These are phyloP conservation scores for Geranium brycei DNA, from an alignment of 345 rosid genomes.

Conservation along the genomic window DNA sequence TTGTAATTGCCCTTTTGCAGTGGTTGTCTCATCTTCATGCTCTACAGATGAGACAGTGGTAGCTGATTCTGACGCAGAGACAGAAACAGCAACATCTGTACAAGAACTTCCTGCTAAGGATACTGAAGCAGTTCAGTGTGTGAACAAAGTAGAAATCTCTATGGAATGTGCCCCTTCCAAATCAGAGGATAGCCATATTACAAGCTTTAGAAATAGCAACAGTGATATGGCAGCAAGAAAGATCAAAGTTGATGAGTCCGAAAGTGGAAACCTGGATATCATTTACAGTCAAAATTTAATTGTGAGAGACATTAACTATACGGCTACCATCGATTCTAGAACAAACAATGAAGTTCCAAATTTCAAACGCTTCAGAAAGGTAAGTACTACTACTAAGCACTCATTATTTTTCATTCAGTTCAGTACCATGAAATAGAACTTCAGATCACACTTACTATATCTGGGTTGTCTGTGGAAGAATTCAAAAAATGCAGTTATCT, in stretches of 20 bases:
- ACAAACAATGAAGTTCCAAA: constrained; percentile 27
- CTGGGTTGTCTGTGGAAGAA: background rate
- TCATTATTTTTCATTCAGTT: no score
- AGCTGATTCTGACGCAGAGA: constrained; percentile 78
- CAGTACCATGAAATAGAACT: no score
- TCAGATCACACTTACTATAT: no score
- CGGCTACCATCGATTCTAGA: constrained; percentile 17
- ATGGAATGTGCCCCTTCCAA: constrained; percentile 10
- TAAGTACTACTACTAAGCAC: no score
- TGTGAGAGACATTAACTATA: constrained; percentile 27
- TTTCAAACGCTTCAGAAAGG: constrained; percentile 89
- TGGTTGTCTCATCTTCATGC: constrained; percentile 72
- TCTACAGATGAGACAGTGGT: constrained; percentile 92
- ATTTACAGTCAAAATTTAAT: constrained; percentile 55
- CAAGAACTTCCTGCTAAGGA: constrained; percentile 16
- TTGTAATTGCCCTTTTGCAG: constrained; percentile 26
- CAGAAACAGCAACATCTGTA: constrained; percentile 34
- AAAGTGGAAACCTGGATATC: constrained; percentile 49
- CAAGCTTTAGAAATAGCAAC: constrained; percentile 11
- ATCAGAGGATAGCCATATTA: constrained; percentile 12
- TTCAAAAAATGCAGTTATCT: background rate
- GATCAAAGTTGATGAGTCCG: constrained; percentile 35
- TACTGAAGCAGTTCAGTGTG: constrained; percentile 15
- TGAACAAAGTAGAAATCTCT: constrained; percentile 16
- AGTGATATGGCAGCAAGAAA: constrained; percentile 21